Conservation (phyloP, 345 rosid species). For the Eucalyptus brandiana region DNA sequence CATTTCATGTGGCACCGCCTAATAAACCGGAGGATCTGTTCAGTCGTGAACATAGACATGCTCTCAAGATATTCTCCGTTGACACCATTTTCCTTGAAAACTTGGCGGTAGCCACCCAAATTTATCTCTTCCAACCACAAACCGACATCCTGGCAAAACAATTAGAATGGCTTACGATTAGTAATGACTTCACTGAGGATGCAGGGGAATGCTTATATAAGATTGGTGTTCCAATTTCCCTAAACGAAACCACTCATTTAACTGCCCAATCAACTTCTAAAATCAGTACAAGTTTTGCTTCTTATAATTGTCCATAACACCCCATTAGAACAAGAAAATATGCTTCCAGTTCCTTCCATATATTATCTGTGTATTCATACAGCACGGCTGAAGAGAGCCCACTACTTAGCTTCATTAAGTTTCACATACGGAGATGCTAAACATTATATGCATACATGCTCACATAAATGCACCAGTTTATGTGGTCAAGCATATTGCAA, state of each 20-base stretch:
- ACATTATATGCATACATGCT: not conserved
- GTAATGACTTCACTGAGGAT: not conserved
- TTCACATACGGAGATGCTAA: not conserved
- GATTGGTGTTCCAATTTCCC: not conserved
- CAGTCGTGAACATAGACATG: conserved; percentile 99
- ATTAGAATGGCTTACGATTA: not conserved
- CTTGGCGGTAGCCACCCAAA: conserved; percentile 78
- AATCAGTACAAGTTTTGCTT: not conserved
- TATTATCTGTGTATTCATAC: not conserved
- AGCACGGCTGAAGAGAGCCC: not conserved
- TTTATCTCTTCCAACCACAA: conserved; percentile 93
- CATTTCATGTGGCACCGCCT: conserved; percentile 99
- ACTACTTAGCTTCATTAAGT: not conserved
- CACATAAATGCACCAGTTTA: not conserved
- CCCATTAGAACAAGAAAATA: not conserved
- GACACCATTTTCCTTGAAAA: conserved; percentile 82
- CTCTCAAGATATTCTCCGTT: conserved; percentile 96
- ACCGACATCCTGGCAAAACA: conserved; percentile 45
- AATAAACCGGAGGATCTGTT: conserved; percentile 96
- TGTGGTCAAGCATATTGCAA: not conserved
- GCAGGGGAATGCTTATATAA: not conserved
- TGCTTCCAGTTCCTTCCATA: not conserved
- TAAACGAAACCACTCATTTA: not conserved
- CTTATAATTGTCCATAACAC: not conserved
- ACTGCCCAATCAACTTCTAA: not conserved